Base-by-base conservation (phyloP, 2,329 filamentous ascomycete genomes). In the Domatiomyces globalis region DNA sequence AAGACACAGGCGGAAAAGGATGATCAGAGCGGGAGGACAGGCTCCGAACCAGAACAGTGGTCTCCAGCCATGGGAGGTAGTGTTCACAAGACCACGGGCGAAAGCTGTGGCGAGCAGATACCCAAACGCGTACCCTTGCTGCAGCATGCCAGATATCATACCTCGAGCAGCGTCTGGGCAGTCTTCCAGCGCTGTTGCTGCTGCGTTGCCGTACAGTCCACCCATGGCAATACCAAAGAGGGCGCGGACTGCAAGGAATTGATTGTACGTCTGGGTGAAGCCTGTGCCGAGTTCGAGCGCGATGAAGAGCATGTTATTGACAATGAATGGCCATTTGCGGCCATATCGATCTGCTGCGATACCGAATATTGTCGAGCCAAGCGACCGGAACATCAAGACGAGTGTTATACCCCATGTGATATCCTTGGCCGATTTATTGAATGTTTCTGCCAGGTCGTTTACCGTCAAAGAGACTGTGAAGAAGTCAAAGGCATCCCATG, bases 21-120 rank as follows among this genome's bases (percentile, higher is more conserved):
- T 94, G 67, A 94, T 83, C 29, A 94, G 66, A 1, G 88, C 75
- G 0, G 88, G 88, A 0, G 86, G 85, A 39, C 82, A 78, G 5
- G 87, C 86, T 10, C 83, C 87, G 65, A 94, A 94, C 87, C 88
- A 95, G 72, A 82, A 94, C 0, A 94, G 72, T 0, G 87, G 86
- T 6, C 88, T 75, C 88, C 88, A 95, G 49, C 76, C 81, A 63
- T 94, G 83, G 1, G 79, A 66, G 0, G 87, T 90, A 1, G 87
- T 92, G 65, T 85, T 71, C 48, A 73, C 71, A 2, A 74, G 58
- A 9, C 59, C 71, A 33, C 71, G 66, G 1, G 69, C 69, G 60
- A 79, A 78, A 8, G 75, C 74, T 1, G 75, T 74, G 0, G 76
- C 78, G 1, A 82, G 70, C n/a, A 82, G 67, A 62, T 81, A 82